Evolutionary conservation across 1,139 yeast genomes (phyloP), one percentile per base, ranked within the genome.

Genomic region (Scheffersomyces segobiensis): DNA sequence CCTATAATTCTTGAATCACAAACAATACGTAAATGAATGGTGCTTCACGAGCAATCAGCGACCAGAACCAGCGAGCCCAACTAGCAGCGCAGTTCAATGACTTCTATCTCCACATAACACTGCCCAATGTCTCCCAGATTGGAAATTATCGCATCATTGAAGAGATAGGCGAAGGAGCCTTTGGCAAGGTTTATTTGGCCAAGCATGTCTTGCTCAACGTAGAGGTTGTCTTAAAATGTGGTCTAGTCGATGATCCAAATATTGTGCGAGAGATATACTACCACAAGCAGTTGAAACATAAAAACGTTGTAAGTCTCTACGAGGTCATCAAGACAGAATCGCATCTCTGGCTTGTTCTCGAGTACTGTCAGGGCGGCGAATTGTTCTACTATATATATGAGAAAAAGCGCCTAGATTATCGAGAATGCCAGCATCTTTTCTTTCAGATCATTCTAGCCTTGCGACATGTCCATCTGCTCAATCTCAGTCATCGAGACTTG

Each of bases 211-310:
- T 92, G 54, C 82, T 97, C 12, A 86, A 87, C 59, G 80, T 87
- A 22, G 87, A 88, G 66, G 97, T 91, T 4, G 98, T 96, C 39
- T 74, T 95, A 59, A 95, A 95, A 68, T 89, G 95, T 59, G 96
- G 98, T 1, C 79, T 84, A n/a, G 85, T 88, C 57, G 85, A 84
- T 58, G 97, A 91, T 69, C 93, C 97, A 39, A 93, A 93, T 67
- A 82, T 95, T n/a, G 97, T 93, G 42, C 79, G 98, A 60, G 99
- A 95, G 68, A 92, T 92, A 47, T 93, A 90, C 68, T 96, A 93
- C 69, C 96, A 93, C 67, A 81, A 91, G 56, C 96, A 91, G 68
- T 86, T 95, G 65, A 84, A 84, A 54, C 97, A 93, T 68, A 92
- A 92, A 17, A 88, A 92, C 69, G 90, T 95, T 53, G 93, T 96